Conservation (phyloP, 2,329 filamentous ascomycete genomes). For the Penicillium sp. region DNA sequence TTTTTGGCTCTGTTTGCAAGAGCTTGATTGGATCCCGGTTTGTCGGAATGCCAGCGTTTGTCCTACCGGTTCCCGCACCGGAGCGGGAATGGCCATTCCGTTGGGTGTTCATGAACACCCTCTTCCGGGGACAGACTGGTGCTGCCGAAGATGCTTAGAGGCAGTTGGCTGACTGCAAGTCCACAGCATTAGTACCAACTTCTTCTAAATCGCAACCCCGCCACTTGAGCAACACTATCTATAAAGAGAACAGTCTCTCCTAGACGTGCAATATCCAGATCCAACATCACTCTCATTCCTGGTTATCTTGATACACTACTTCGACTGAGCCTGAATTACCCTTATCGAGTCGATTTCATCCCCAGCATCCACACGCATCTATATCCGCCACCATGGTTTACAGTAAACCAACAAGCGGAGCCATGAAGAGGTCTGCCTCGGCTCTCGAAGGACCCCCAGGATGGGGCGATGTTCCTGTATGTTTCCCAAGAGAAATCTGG, state of each 20-base stretch:
- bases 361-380: not conserved
- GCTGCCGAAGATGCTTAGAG: conserved; percentile 1
- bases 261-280: not conserved
- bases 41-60: conserved; percentile 3
- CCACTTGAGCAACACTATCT: conserved; percentile 1
- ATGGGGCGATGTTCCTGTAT: conserved; percentile 34
- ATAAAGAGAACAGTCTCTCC: conserved; percentile 9
- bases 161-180: conserved; percentile 7
- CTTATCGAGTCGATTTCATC: not conserved
- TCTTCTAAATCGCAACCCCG: not conserved
- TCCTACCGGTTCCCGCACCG: conserved; percentile 11
- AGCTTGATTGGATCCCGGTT: conserved; percentile 19
- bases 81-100: not conserved
- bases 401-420: conserved; percentile 24
- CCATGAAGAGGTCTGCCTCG: conserved; percentile 33
- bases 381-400: conserved; percentile 28
- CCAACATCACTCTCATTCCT: not conserved
- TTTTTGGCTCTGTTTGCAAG: conserved; percentile 3
- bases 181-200: not conserved
- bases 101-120: conserved; percentile 6
- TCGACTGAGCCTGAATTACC: not conserved
- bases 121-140: conserved; percentile 1
- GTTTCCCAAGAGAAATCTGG: not conserved
- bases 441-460: conserved; percentile 26
- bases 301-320: not conserved